A percentile compares a stretch with the other conserved stretches of the same genome.
These are phyloP conservation scores for Dillenia turbinata DNA, from an alignment of 164 flowering plant genomes.

Conservation along the genomic window DNA sequence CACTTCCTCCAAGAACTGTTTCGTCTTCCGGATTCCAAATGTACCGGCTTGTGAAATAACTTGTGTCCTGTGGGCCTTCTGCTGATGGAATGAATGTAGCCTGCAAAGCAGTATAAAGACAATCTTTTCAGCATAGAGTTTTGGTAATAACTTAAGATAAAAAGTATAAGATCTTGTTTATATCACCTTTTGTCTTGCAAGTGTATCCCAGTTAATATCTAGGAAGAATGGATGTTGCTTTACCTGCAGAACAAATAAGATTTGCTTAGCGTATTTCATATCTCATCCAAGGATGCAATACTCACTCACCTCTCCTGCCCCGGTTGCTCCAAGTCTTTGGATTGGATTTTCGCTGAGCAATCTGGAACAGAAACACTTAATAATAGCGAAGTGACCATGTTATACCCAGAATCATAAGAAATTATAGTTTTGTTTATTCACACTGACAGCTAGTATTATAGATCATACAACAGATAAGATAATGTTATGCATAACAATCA, in stretches of 20 bases:
- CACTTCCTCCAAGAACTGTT: slow-evolving; percentile 45
- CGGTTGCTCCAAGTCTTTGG: slow-evolving; percentile 95
- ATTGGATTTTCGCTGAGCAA: slow-evolving; percentile 79
- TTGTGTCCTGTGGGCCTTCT: slow-evolving; percentile 79
- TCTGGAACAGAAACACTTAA: slow-evolving; percentile 32
- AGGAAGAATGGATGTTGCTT: slow-evolving; percentile 75
- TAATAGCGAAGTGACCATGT: background rate
- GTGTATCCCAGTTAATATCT: slow-evolving; percentile 93
- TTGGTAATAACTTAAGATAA: background rate
- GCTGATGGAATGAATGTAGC: slow-evolving; percentile 91
- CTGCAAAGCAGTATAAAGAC: slow-evolving; percentile 33
- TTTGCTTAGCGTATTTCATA: background rate
- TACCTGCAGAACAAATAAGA: slow-evolving; percentile 50
- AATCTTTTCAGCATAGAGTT: background rate
- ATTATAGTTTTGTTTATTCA: too few species aligned
- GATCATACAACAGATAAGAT: too few species aligned
- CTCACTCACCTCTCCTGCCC: slow-evolving; percentile 73
- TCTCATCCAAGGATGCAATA: background rate
- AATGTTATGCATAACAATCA: too few species aligned
- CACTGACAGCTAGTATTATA: too few species aligned
- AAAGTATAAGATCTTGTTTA: background rate
- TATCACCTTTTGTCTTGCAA: slow-evolving; percentile 89
- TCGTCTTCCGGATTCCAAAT: slow-evolving; percentile 84
- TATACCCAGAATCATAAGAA: background rate
- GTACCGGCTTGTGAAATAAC: slow-evolving; percentile 93